Conservation (phyloP, 2,329 filamentous ascomycete species). For the Fusarium sp. region DNA sequence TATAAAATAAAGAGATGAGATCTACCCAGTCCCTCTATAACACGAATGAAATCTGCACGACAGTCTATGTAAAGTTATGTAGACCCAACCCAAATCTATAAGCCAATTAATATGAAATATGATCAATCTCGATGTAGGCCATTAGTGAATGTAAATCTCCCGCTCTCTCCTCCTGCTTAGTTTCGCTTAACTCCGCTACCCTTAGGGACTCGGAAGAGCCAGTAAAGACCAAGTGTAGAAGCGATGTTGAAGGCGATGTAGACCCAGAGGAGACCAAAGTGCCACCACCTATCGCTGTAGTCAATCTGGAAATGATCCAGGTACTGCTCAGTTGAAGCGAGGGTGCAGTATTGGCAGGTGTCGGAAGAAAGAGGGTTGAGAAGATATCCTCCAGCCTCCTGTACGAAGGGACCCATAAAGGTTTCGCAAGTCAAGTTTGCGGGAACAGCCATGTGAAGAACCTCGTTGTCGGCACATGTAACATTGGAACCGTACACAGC, state of each 20-base stretch:
- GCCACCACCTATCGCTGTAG: slow-evolving; percentile 64
- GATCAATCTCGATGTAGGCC: neutral
- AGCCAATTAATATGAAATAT: neutral
- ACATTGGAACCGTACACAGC: slow-evolving; percentile 38
- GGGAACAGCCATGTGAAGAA: slow-evolving; percentile 67
- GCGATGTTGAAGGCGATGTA: slow-evolving; percentile 62
- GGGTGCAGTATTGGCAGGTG: slow-evolving; percentile 57
- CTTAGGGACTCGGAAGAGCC: slow-evolving; percentile 50
- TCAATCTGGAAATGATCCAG: slow-evolving; percentile 53
- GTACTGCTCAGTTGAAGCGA: slow-evolving; percentile 52
- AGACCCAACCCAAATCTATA: neutral
- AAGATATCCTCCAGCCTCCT: slow-evolving; percentile 58
- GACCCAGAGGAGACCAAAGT: slow-evolving; percentile 64
- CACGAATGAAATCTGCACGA: neutral
- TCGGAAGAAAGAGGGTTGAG: slow-evolving; percentile 54
- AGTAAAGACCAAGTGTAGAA: slow-evolving; percentile 60
- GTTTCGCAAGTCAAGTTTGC: slow-evolving; percentile 58
- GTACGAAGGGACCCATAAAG: slow-evolving; percentile 60
- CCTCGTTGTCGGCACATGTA: slow-evolving; percentile 50
- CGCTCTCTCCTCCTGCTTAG: neutral
- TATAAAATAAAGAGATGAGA: neutral
- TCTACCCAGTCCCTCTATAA: neutral
- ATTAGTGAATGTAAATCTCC: neutral
- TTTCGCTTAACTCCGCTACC: slow-evolving; percentile 37
- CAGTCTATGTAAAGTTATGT: neutral